Percentiles rank a stretch among this genome's conserved stretches.
These are phyloP conservation scores for Apophysomyces ossiformis DNA, from an alignment of 371 early-diverging fungal genomes.

Conservation along the genomic window DNA sequence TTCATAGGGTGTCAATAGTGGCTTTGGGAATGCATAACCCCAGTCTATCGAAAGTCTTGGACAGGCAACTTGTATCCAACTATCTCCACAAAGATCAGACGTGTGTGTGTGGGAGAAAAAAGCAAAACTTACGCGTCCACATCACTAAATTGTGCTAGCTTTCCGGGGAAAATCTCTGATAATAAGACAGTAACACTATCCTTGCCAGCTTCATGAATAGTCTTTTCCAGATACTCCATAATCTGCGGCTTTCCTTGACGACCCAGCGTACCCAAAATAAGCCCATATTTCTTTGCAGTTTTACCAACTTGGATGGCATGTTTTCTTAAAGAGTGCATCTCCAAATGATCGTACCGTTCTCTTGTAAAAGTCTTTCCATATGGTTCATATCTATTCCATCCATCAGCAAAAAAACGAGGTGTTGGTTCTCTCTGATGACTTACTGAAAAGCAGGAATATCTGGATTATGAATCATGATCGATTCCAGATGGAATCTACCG, in stretches of 20 bases:
- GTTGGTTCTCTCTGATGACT: conserved; percentile 8
- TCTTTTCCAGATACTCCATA: conserved; percentile 77
- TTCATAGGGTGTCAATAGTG: conserved; percentile 97
- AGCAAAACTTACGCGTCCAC: conserved; percentile 75
- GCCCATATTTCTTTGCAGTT: conserved; percentile 80
- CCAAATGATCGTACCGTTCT: conserved; percentile 93
- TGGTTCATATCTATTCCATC: conserved; percentile 86
- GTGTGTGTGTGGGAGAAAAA: not conserved
- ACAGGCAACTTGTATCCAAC: conserved; percentile 98
- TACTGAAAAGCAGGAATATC: conserved; percentile 85
- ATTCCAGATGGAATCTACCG: conserved; percentile 99
- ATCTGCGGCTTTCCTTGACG: conserved; percentile 97
- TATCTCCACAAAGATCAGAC: conserved; percentile 17
- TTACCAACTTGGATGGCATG: conserved; percentile 79
- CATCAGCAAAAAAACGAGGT: not conserved
- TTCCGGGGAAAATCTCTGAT: conserved; percentile 93
- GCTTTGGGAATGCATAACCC: conserved; percentile 96
- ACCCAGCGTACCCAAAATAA: conserved; percentile 98
- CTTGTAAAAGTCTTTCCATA: conserved; percentile 91
- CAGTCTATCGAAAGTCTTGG: conserved; percentile 99
- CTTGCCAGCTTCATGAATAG: conserved; percentile 66
- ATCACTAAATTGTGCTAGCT: conserved; percentile 86
- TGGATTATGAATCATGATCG: conserved; percentile 99
- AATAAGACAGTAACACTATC: conserved; percentile 81
- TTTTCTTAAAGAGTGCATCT: conserved; percentile 88